phyloP scores from a whole-genome alignment of 1,284 basidiomycete genomes.

The Ceratorhiza oryzae-sativae region DNA sequence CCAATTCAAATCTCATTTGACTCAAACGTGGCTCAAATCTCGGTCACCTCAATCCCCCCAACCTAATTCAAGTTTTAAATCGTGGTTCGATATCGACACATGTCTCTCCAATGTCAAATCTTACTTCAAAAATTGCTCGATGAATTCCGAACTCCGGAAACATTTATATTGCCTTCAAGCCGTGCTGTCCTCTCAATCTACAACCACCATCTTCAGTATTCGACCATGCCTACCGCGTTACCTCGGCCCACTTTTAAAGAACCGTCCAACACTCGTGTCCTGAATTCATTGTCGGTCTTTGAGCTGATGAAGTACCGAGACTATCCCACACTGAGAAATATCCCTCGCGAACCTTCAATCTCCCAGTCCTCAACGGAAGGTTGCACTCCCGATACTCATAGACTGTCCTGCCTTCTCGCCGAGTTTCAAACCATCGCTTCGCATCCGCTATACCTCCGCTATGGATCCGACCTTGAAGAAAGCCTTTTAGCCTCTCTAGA shows the following conservation, averaged over 20 bases:
- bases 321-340: neutral
- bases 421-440: neutral
- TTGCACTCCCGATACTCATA: neutral
- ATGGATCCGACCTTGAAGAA: neutral
- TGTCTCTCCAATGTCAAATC: neutral
- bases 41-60: neutral
- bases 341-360: neutral
- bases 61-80: neutral
- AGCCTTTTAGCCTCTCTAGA: neutral
- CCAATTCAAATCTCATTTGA: neutral
- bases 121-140: slow-evolving; percentile 10
- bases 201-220: neutral
- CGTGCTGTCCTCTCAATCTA: neutral
- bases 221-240: neutral
- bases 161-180: neutral
- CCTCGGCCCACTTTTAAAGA: neutral
- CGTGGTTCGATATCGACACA: slow-evolving; percentile 2
- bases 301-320: neutral
- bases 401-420: neutral
- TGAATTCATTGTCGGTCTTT: neutral
- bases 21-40: neutral
- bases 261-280: neutral
- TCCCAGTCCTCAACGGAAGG: neutral
- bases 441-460: neutral
- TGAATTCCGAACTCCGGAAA: neutral